Base-by-base conservation (phyloP, 129 eudicot species). In the Rutidosis leptorrhynchoides region DNA sequence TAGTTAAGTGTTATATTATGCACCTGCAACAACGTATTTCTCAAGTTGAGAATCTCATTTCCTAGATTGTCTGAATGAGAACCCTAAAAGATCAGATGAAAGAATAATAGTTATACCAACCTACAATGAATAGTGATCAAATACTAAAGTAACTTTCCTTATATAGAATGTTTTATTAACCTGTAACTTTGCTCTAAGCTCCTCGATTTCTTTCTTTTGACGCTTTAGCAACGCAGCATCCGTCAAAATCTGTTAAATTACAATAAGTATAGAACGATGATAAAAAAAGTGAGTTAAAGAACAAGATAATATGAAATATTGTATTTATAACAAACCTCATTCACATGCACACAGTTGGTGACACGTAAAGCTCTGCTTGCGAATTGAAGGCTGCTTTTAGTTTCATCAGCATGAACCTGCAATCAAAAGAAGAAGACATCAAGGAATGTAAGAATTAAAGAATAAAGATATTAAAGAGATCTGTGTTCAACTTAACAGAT, bases 301-400 rank as follows among this genome's bases (percentile, higher is more conserved):
- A 25, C 30, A 67, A 23, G 29, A 58, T 49, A 16, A 24, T 40
- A 51, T 46, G 42, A 30, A 7, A 65, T 22, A 7, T 28, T 46
- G 43, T 33, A 27, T 32, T 67, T 57, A 51, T 42, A 28, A 68
- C 71, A 48, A 42, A 94, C 99, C 99, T 94, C 99, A 60, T 94
- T 94, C 71, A 94, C 99, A 68, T 79, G 92, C 75, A 85, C 99
- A 74, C 95, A 87, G 77, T 94, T 94, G 55, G 99, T 94, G 40
- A 94, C 99, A 58, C 94, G 95, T 78, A 94, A 83, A 74, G 99
- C 99, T 78, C 99, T 74, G 79, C 97, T 94, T 37, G 99, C 97
- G 84, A 94, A 94, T 80, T 84, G 93, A 70, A 94, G 99, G 75
- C 96, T 94, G 71, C 99, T 89, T 86, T 94, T 94, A 29, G 99